Percentiles rank a stretch among this genome's conserved stretches.
Conservation (phyloP, 495 filamentous ascomycete genomes). For the Tuber brumale region DNA sequence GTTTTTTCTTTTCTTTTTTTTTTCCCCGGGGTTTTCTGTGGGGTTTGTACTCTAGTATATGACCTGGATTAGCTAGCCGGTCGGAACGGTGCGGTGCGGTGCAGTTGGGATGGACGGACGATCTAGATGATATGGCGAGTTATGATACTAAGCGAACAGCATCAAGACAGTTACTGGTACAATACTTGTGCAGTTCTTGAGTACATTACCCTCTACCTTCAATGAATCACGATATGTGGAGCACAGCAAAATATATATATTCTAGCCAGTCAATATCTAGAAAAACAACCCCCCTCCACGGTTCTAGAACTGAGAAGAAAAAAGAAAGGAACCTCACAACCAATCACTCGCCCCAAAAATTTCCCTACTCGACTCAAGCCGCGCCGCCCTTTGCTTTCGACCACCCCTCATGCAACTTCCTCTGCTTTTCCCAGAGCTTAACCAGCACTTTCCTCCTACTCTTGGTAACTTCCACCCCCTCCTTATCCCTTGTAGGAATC, state of each 20-base stretch:
- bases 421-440: constrained; percentile 91
- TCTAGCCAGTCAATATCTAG: not conserved
- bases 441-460: constrained; percentile 70
- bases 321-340: not conserved
- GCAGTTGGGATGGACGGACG: not conserved
- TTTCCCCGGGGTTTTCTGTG: not conserved
- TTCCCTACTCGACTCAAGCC: not conserved
- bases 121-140: not conserved
- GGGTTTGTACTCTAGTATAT: not conserved
- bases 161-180: not conserved
- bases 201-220: not conserved
- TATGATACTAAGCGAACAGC: not conserved
- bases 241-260: not conserved
- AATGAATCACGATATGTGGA: not conserved
- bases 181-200: not conserved
- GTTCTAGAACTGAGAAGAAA: not conserved
- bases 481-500: constrained; percentile 65
- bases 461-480: constrained; percentile 77
- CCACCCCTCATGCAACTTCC: constrained; percentile 65
- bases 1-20: not conserved
- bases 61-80: not conserved
- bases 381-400: not conserved
- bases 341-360: not conserved
- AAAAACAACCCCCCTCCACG: not conserved
- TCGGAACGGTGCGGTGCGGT: not conserved